Conservation (phyloP, 305 asterid species). For the Fraxinus angustifolia region DNA sequence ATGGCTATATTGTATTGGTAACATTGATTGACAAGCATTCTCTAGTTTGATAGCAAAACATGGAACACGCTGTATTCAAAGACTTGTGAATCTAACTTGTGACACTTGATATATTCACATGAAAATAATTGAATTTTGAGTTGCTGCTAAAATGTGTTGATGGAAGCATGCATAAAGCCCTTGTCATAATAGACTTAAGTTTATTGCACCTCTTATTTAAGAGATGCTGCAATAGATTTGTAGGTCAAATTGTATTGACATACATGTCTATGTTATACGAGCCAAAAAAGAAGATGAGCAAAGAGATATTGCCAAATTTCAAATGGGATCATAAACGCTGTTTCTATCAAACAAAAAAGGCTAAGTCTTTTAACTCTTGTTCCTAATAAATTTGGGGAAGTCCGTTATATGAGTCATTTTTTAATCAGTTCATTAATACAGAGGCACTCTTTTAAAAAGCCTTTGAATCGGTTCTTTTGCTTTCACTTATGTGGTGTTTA, state of each 20-base stretch:
- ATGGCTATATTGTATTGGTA: neutral
- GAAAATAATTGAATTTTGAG: neutral
- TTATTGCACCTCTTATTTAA: neutral
- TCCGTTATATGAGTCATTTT: neutral
- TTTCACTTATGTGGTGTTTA: neutral
- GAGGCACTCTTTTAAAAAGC: neutral
- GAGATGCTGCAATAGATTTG: neutral
- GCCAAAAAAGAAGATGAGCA: neutral
- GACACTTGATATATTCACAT: neutral
- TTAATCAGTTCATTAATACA: neutral
- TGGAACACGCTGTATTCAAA: neutral
- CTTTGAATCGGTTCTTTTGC: neutral
- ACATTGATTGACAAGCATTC: neutral
- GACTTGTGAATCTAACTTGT: constrained; percentile 6
- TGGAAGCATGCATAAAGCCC: neutral
- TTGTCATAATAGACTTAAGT: neutral
- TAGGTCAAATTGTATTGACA: neutral
- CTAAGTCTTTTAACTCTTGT: neutral
- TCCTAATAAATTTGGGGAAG: neutral
- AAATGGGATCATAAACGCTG: neutral
- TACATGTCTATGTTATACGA: neutral
- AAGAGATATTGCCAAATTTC: neutral
- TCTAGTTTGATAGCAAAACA: neutral
- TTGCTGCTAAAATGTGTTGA: neutral
- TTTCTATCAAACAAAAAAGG: neutral